Evolutionary conservation across 805 yeast species (phyloP), one percentile per base, ranked within the genome.

Genomic region (Candida quercuum): DNA sequence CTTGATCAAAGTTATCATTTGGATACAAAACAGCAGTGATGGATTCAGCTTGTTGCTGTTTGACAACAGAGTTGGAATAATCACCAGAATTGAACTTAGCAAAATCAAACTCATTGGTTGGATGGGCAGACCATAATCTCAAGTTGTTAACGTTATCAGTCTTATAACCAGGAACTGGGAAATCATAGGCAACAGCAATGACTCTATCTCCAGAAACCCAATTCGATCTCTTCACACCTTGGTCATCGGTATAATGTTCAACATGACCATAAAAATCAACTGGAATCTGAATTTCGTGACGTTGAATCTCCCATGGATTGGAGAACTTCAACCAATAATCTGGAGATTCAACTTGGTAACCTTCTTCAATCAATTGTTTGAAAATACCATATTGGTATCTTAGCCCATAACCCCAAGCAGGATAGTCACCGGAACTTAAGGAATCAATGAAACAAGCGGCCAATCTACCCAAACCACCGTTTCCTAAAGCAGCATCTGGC

Each of bases 321-420:
- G 87, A 77, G 58, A 74, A 82, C 50, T 82, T 82, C 48, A 88
- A 72, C 97, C 97, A 88, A 60, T 88, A 86, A 59, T 88, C 97
- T 11, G 97, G 97, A 24, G 86, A 72, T 63, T 88, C 97, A 27
- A 89, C 94, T 64, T 88, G 97, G 64, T 85, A 86, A 10, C 96
- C 97, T 56, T 89, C 86, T 49, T 86, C 73, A 54, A 88, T 86
- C 59, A 78, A 79, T 65, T 88, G 97, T 48, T 87, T 76, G 64
- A 88, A 88, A 51, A 88, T 88, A 60, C 97, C 97, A 57, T 89
- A 88, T 62, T 87, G 87, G 66, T 88, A 88, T 58, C 95, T 81
- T 49, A 88, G 67, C 42, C 97, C 96, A 60, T 88, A 88, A 46
- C 97, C 97, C 97, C 97, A 88, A 36, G 95, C 95, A 14, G 94